Base-by-base conservation (phyloP, 768 basidiomycete species). In the Termitomyces sp. region DNA sequence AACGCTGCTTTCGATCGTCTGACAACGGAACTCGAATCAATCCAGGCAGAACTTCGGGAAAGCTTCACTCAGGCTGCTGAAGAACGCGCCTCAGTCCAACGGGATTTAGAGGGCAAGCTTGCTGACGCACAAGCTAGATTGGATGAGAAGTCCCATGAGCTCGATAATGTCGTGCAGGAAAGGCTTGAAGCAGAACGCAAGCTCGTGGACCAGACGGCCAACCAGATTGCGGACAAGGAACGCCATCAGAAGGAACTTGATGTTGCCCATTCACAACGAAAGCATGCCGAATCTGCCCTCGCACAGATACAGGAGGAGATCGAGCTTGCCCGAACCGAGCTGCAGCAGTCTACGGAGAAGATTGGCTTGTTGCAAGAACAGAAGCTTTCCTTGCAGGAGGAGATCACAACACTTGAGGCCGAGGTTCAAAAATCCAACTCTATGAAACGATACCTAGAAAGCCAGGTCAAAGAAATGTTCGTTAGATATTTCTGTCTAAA, bases 401-500 rank as follows among this genome's bases (percentile, higher is more conserved):
- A 85, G 62, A 77, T 78, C 47, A 88, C 86, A 0, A 70, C 72
- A 15, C 71, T 89, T 28, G 81, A 82, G 59, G 85, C 88, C 2
- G 86, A 90, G 64, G 68, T 82, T 13, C 87, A 90, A 68, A 81
- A 84, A 37, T 77, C 76, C 9, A 72, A 80, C 47, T 88, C 89
- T 6, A 69, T 87, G 56, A 75, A 74, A 39, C 80, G 85, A 57
- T 83, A 80, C 69, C 66, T 87, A 52, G 87, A 92, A 69, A 78
- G 76, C 63, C 83, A 88, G 65, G 66, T 81, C 41, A 81, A 80
- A 65, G 86, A 89, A 55, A 80, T 79, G 90, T 85, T 60, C 31
- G 80, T 63, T 12, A 31, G 34, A 37, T 56, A 26, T 56, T 7
- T 28, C 5, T n/a, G 2, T 33, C 48, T 29, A 13, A 24, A 18